These are phyloP conservation scores for Actinidia arguta DNA, from an alignment of 179 eudicot genomes.

Conservation along the genomic window DNA sequence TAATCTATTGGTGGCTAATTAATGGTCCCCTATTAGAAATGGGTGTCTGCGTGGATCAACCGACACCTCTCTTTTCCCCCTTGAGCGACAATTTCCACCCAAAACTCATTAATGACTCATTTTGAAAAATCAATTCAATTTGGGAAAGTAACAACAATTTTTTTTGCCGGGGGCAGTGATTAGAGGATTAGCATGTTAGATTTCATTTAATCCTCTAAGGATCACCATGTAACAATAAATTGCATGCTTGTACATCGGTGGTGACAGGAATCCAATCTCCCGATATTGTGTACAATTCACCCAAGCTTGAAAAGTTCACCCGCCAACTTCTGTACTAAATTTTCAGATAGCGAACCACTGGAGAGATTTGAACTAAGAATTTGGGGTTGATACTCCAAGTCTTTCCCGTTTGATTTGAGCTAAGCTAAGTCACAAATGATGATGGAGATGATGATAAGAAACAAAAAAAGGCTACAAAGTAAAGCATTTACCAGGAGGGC, in stretches of 20 bases:
- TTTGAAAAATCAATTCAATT: background rate
- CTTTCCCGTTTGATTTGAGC: background rate
- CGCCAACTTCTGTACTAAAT: background rate
- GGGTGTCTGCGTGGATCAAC: background rate
- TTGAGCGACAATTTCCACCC: background rate
- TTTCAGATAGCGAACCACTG: background rate
- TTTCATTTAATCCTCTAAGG: too few relatives aligned
- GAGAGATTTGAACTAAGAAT: background rate
- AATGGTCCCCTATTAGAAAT: background rate
- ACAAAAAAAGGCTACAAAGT: background rate
- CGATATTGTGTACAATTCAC: too few relatives aligned
- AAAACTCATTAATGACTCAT: background rate
- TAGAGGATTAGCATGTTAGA: too few relatives aligned
- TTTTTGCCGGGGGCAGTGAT: too few relatives aligned
- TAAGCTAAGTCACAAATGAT: background rate
- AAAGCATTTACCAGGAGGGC: background rate
- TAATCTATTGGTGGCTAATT: background rate
- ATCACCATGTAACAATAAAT: too few relatives aligned
- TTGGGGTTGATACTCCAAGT: background rate
- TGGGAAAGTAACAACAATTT: background rate
- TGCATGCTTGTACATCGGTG: too few relatives aligned
- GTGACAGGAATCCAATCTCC: too few relatives aligned
- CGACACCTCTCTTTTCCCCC: background rate
- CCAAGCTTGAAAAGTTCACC: too few relatives aligned
- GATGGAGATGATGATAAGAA: background rate